Conservation (phyloP, 768 basidiomycete genomes). For the Cubamyces lactineus region DNA sequence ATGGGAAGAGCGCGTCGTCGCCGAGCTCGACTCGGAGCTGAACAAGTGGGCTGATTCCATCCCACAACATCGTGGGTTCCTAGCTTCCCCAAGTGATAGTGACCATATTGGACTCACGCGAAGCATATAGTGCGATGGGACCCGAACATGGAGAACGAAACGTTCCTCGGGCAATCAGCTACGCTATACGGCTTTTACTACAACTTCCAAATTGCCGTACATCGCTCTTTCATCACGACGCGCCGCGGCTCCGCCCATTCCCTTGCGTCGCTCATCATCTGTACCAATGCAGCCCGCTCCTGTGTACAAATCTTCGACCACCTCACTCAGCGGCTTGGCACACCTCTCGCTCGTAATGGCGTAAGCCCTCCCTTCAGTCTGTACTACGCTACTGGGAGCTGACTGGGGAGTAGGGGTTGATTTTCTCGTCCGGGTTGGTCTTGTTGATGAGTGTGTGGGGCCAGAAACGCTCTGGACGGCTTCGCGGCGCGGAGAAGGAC, state of each 20-base stretch:
- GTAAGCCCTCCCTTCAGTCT: too few species aligned
- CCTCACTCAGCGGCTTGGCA: constrained; percentile 30
- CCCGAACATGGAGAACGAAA: constrained; percentile 33
- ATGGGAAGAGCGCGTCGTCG: constrained; percentile 68
- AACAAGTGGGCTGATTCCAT: constrained; percentile 80
- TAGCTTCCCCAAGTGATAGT: constrained; percentile 24
- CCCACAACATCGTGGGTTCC: constrained; percentile 53
- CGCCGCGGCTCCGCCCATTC: constrained; percentile 49
- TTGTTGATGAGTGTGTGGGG: constrained; percentile 55
- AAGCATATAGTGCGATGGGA: constrained; percentile 36
- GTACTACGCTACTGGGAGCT: too few species aligned
- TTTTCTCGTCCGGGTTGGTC: constrained; percentile 48
- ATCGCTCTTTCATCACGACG: constrained; percentile 77
- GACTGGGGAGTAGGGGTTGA: constrained; percentile 22
- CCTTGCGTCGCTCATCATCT: constrained; percentile 75
- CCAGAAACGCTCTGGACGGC: constrained; percentile 37
- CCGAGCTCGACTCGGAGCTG: constrained; percentile 73
- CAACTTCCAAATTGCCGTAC: constrained; percentile 63
- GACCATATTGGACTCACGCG: constrained; percentile 17
- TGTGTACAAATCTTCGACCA: constrained; percentile 71
- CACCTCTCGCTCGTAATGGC: not conserved
- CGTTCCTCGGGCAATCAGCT: constrained; percentile 39
- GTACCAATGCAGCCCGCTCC: constrained; percentile 80
- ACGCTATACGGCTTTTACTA: constrained; percentile 47
- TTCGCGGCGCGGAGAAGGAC: constrained; percentile 37